Conservation (phyloP, 2,329 filamentous ascomycete genomes). For the Cladosporium sp. region DNA sequence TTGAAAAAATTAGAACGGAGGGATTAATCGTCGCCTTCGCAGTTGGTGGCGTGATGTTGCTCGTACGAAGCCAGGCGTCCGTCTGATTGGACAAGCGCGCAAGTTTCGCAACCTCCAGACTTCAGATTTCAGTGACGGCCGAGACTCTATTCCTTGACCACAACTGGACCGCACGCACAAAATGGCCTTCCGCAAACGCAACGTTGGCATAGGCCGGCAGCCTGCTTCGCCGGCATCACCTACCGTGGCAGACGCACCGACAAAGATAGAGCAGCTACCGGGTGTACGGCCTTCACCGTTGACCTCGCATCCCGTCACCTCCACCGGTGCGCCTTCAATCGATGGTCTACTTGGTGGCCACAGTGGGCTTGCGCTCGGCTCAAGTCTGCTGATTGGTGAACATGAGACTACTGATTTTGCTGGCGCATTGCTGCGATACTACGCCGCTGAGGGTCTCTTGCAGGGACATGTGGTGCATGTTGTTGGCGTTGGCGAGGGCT, state of each 20-base stretch:
- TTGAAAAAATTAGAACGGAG: too few relatives aligned
- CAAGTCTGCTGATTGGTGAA: constrained; percentile 74
- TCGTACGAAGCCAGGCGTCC: neutral
- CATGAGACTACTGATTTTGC: constrained; percentile 91
- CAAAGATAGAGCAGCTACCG: constrained; percentile 23
- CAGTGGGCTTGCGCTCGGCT: constrained; percentile 75
- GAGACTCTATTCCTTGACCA: too few relatives aligned
- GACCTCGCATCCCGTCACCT: constrained; percentile 81
- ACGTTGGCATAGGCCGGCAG: constrained; percentile 17
- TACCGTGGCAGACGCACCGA: neutral
- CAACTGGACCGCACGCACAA: neutral
- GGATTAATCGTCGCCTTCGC: too few relatives aligned
- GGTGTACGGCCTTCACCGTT: constrained; percentile 78
- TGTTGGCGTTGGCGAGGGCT: constrained; percentile 69
- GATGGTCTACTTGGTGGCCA: constrained; percentile 83
- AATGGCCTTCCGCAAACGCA: constrained; percentile 24
- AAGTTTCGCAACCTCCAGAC: constrained; percentile 1
- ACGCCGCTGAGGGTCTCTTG: constrained; percentile 84
- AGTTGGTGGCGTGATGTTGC: too few relatives aligned
- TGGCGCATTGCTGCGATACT: constrained; percentile 76
- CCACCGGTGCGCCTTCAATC: constrained; percentile 80
- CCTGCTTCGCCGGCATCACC: neutral
- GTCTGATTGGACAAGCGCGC: neutral
- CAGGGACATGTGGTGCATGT: constrained; percentile 88
- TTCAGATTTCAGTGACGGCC: neutral